Base-by-base conservation (phyloP, 2,329 filamentous ascomycete genomes). In the Trichoderma atrobrunneum region DNA sequence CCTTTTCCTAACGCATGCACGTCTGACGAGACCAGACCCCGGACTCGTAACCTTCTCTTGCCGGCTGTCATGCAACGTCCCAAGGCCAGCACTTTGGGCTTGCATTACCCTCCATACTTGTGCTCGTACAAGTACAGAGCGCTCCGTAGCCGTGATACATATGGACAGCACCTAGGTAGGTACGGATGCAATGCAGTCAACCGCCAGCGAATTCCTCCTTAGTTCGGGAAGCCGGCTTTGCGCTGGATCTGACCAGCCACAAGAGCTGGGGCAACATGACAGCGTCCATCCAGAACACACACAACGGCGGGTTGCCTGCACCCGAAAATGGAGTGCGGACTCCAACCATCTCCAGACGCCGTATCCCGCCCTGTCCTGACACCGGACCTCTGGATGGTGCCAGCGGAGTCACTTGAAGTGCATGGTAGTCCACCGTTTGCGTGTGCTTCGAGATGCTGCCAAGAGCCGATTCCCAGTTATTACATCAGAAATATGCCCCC, bases 21-120 rank as follows among this genome's bases (percentile, higher is more conserved):
- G 67, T 70, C 67, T 70, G 67, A 70, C 67, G 43, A 39, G 21
- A 68, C 39, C 65, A 43, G 56, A 48, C 67, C 67, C 67, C 51
- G 57, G 67, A 16, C 67, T 70, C 67, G 67, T 36, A 70, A 54
- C 67, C 66, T 70, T 61, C 51, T 66, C 28, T 66, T 65, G 62
- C 26, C 39, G 39, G n/a, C 51, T 30, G 43, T 57, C 67, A 70
- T 70, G 67, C 67, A 70, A 70, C 67, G 57, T 70, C 67, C 43
- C 67, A 61, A 51, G 48, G 30, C 66, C 36, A 62, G 39, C 57
- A 12, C 57, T 60, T 34, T 57, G 51, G 39, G n/a, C 51, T 43
- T 59, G 51, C 24, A 60, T 43, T 30, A 32, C 54, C 65, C 14
- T 26, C 39, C 39, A 39, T 69, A 48, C 24, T 59, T 32, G 65